Evolutionary conservation across 768 basidiomycete genomes (phyloP), one percentile per base, ranked within the genome.

Genomic region (Mycena capillaripes): DNA sequence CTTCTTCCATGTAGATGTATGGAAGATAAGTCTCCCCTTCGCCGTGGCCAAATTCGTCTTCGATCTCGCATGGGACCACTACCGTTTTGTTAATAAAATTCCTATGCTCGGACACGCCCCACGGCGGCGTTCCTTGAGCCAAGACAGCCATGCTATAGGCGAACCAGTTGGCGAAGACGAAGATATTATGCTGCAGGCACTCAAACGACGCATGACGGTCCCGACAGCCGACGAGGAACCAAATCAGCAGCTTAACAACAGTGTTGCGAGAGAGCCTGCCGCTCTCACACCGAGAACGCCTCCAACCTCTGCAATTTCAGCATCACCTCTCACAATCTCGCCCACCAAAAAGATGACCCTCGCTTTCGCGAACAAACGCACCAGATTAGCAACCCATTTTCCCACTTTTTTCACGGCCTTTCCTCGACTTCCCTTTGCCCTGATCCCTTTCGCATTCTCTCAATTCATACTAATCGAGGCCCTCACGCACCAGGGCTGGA

Each of bases 381-480:
- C 71, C 1, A 63, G 38, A 29, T 73, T 81, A 71, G 29, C 83
- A 38, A 70, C 67, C 23, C 84, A 85, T 52, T 95, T 95, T 79
- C 96, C 95, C 0, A 96, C 94, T 1, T 85, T 93, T 71, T 86
- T 88, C 79, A 89, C 88, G 12, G 89, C 91, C 25, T 82, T 92
- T 25, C 87, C 90, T 0, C 89, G 92, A 23, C 85, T 97, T 0
- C 97, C 96, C 0, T 90, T 96, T 70, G 87, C 90, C 16, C 89
- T 98, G 9, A 84, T 98, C 19, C 95, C 95, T 0, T 99, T 99
- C 78, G 95, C 96, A 0, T 96, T 98, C 79, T 92, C 93, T 0
- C 96, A 97, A 81, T 98, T 99, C 83, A 95, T 98, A 75, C 89
- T 99, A 67, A 95, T 97, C 69, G 93, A 97, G 78, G 94, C 88